phyloP scores from a whole-genome alignment of 176 grass and related monocot species.

The Avena insularis region DNA sequence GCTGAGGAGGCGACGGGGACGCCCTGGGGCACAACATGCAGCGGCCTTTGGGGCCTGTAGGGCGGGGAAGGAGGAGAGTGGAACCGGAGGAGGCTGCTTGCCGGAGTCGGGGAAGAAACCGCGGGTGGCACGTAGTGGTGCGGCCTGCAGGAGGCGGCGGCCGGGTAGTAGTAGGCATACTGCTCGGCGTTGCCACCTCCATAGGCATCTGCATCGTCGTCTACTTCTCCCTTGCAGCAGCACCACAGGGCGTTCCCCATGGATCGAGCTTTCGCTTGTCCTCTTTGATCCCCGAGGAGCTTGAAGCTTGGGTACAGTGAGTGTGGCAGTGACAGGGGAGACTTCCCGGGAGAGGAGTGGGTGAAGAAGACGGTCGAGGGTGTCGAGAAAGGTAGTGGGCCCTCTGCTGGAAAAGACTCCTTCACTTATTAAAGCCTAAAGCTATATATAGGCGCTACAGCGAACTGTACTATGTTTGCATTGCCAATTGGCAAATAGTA shows the following conservation, averaged over 20 bases:
- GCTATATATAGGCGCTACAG: background rate
- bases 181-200: background rate
- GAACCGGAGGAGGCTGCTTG: constrained; percentile 11
- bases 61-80: constrained; percentile 2
- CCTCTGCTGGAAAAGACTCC: constrained; percentile 1
- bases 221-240: constrained; percentile 19
- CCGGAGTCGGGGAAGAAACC: constrained; percentile 2
- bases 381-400: background rate
- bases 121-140: background rate
- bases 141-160: background rate
- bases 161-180: constrained; percentile 1
- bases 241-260: constrained; percentile 28
- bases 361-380: constrained; percentile 19
- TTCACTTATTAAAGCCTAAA: background rate
- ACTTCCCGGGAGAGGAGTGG: background rate
- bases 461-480: background rate
- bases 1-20: background rate
- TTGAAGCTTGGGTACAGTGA: background rate
- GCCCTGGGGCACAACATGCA: background rate
- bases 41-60: background rate
- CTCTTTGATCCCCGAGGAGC: background rate
- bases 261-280: background rate
- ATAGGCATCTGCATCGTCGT: background rate
- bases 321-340: background rate
- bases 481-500: background rate